Evolutionary conservation across 2,329 filamentous ascomycete species (phyloP).

Genomic region (Gaeumannomyces sp.): DNA sequence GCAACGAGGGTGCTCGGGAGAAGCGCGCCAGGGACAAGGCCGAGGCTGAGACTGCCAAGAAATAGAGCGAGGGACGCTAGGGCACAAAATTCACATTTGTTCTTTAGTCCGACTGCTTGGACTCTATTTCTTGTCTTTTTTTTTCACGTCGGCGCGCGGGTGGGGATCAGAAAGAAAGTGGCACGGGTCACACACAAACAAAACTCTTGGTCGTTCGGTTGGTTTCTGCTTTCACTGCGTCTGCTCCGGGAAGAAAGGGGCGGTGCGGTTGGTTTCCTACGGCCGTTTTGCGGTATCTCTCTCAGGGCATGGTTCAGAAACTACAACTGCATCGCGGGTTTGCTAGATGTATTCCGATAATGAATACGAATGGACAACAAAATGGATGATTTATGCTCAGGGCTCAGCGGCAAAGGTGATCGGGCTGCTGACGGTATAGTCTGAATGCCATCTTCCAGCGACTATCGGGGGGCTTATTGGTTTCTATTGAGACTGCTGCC

Average conservation of each 20-base stretch:
- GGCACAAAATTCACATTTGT: slow-evolving; percentile 6
- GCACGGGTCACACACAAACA: slow-evolving; percentile 10
- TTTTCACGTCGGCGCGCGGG: slow-evolving; percentile 8
- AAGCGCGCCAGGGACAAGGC: slow-evolving; percentile 89
- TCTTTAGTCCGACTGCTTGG: slow-evolving; percentile 4
- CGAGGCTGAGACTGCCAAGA: slow-evolving; percentile 78
- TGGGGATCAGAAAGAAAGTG: slow-evolving; percentile 4
- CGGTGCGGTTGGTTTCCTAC: slow-evolving; percentile 10
- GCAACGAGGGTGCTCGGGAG: slow-evolving; percentile 77
- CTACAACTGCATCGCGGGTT: slow-evolving; percentile 18
- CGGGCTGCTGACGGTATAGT: no score
- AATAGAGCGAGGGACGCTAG: slow-evolving; percentile 47
- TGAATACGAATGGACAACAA: slow-evolving; percentile 21
- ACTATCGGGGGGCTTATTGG: no score
- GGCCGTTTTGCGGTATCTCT: slow-evolving; percentile 9
- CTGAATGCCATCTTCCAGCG: no score
- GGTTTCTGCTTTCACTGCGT: slow-evolving; percentile 17
- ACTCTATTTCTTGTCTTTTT: slow-evolving; percentile 9
- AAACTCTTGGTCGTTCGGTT: slow-evolving; percentile 17
- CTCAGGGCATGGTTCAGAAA: slow-evolving; percentile 19
- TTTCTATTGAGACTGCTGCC: no score
- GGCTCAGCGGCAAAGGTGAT: no score
- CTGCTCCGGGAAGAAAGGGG: slow-evolving; percentile 14
- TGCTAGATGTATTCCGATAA: slow-evolving; percentile 28
- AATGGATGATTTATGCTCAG: no score